phyloP scores from a whole-genome alignment of 176 grass and related monocot genomes.

The Triticum aestivum region IWGSC_CS_RefSeq_v2.1 NC_057810.1:468014599-468015098 shows the following conservation, averaged over 20 bases:
- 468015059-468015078: neutral
- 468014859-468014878: constrained; percentile 43
- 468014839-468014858: constrained; percentile 44
- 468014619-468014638: constrained; percentile 55
- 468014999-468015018: constrained; percentile 71
- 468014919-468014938: constrained; percentile 42
- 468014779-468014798: constrained; percentile 70
- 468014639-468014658: constrained; percentile 62
- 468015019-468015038: constrained; percentile 39
- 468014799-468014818: constrained; percentile 55
- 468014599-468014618: constrained; percentile 49
- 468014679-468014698: constrained; percentile 72
- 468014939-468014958: constrained; percentile 3
- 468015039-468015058: neutral
- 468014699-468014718: constrained; percentile 93
- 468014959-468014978: constrained; percentile 47
- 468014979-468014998: constrained; percentile 77
- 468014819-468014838: constrained; percentile 11
- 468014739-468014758: constrained; percentile 65
- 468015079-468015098: neutral
- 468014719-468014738: constrained; percentile 78
- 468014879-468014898: constrained; percentile 49
- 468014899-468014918: constrained; percentile 75
- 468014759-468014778: constrained; percentile 86
- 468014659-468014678: constrained; percentile 74